Evolutionary conservation across 2,329 filamentous ascomycete species (phyloP).

Genomic region (Zymoseptoria tritici): DNA sequence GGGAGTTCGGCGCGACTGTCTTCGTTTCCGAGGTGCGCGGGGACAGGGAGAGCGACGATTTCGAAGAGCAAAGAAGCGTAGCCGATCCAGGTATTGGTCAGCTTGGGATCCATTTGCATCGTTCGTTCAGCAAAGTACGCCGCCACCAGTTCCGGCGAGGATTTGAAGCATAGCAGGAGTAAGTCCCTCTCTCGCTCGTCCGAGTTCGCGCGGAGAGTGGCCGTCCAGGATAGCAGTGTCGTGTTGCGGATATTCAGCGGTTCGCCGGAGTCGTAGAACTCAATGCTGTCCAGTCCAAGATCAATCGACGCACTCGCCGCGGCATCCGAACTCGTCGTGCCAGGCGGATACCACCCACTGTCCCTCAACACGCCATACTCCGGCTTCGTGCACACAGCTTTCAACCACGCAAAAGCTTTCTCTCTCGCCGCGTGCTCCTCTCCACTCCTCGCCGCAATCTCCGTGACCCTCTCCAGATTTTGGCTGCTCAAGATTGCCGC

Average conservation of each 20-base stretch:
- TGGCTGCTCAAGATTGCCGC: constrained; percentile 35
- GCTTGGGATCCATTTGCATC: constrained; percentile 83
- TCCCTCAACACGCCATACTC: constrained; percentile 67
- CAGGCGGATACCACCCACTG: constrained; percentile 76
- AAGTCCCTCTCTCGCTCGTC: constrained; percentile 75
- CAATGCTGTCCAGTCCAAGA: constrained; percentile 60
- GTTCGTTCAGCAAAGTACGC: constrained; percentile 78
- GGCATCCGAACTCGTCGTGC: constrained; percentile 32
- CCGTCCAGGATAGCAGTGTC: constrained; percentile 68
- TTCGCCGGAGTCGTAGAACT: constrained; percentile 51
- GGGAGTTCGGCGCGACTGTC: constrained; percentile 54
- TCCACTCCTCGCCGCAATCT: constrained; percentile 51
- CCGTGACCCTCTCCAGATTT: constrained; percentile 36
- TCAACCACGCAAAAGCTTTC: constrained; percentile 66
- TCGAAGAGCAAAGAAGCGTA: constrained; percentile 85
- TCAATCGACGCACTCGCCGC: constrained; percentile 32
- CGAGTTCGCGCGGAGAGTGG: constrained; percentile 74
- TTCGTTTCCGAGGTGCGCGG: constrained; percentile 60
- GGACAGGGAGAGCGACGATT: constrained; percentile 66
- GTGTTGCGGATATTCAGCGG: constrained; percentile 72
- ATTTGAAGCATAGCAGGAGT: constrained; percentile 68
- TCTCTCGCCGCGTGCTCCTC: constrained; percentile 52
- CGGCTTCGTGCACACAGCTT: constrained; percentile 65
- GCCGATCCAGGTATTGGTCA: constrained; percentile 90
- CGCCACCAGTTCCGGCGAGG: constrained; percentile 77